Evolutionary conservation across 768 basidiomycete species (phyloP).

Genomic region (Tulasnella sp.): DNA sequence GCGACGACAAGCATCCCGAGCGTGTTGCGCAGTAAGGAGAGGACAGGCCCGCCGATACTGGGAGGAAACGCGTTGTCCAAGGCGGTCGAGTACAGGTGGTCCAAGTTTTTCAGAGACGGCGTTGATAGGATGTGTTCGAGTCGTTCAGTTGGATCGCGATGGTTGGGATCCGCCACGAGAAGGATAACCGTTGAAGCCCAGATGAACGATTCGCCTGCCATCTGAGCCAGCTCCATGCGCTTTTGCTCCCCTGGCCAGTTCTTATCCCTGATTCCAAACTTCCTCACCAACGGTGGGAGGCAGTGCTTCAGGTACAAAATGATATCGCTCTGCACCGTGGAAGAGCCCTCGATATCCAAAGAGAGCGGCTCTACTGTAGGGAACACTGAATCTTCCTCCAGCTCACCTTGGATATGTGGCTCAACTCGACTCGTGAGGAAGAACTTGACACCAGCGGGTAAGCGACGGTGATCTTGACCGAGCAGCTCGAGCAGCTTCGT

Average conservation of each 20-base stretch:
- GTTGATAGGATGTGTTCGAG: neutral
- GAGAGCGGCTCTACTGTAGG: neutral
- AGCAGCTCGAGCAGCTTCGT: neutral
- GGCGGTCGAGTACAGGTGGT: no score
- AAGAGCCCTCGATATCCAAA: neutral
- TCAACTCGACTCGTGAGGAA: slow-evolving; percentile 28
- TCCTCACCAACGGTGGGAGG: neutral
- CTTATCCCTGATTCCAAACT: neutral
- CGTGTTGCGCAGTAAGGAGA: no score
- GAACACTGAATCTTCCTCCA: neutral
- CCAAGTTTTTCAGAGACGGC: neutral
- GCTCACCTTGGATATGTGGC: slow-evolving; percentile 20
- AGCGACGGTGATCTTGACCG: slow-evolving; percentile 16
- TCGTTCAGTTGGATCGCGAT: neutral
- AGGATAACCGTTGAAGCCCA: neutral
- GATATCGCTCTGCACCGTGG: neutral
- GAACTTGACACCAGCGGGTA: slow-evolving; percentile 26
- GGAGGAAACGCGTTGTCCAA: no score
- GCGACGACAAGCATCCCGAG: no score
- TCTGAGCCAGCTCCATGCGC: neutral
- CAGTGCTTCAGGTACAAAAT: neutral
- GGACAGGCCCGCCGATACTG: no score
- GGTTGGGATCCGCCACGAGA: neutral
- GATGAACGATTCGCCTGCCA: neutral
- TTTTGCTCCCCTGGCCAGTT: neutral